Conservation (phyloP, 148 eudicot species). For the Cornus florida region DNA sequence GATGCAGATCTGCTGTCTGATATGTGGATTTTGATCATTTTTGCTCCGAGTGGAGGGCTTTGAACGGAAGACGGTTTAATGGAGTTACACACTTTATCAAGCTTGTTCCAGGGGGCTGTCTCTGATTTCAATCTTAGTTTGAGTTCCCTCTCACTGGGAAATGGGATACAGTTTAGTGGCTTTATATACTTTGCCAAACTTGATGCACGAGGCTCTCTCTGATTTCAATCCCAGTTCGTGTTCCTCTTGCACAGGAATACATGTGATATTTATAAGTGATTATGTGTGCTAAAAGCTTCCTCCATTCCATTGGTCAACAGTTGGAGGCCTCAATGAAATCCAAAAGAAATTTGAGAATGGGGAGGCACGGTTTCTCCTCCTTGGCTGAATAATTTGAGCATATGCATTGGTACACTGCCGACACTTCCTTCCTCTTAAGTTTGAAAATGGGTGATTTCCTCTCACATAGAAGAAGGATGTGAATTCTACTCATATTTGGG, state of each 20-base stretch:
- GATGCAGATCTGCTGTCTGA: conserved; percentile 1
- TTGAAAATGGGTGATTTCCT: neutral
- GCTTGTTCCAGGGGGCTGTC: neutral
- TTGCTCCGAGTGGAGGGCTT: neutral
- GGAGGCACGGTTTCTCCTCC: neutral
- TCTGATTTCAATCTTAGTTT: too few relatives aligned
- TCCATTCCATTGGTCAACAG: neutral
- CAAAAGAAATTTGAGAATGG: neutral
- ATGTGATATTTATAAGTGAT: neutral
- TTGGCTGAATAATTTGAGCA: neutral
- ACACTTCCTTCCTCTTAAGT: neutral
- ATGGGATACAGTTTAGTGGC: neutral
- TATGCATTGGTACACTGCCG: neutral
- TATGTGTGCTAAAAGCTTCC: neutral
- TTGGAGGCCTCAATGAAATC: neutral
- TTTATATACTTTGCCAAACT: neutral
- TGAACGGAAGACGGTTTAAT: neutral
- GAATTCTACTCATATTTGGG: too few relatives aligned
- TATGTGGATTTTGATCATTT: neutral
- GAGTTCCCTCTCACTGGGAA: too few relatives aligned
- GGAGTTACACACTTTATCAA: neutral
- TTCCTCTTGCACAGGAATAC: neutral
- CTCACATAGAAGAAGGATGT: neutral
- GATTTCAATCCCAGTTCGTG: neutral
- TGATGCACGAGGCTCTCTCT: neutral